A percentile compares a stretch with the other conserved stretches of the same genome.
phyloP scores from a whole-genome alignment of 2,329 filamentous ascomycete species.

The Aschersonia sp. region DNA sequence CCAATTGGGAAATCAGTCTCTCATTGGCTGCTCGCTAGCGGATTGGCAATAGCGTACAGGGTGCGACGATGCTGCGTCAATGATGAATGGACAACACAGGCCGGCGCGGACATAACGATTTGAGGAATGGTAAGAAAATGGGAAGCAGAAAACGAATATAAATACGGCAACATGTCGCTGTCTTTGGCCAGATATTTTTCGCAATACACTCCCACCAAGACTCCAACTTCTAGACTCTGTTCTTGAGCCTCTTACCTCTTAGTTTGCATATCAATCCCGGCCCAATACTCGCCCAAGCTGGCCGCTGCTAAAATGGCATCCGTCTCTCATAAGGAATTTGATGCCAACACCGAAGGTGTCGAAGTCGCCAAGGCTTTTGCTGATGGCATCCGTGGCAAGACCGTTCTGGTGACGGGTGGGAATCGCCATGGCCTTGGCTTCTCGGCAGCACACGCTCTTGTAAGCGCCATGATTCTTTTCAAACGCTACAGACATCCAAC shows the following conservation, averaged over 20 bases:
- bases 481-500: not conserved
- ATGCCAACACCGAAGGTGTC: slow-evolving; percentile 6
- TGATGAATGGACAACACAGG: too few relatives aligned
- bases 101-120: too few relatives aligned
- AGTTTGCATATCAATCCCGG: not conserved
- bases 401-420: slow-evolving; percentile 21
- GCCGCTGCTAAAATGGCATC: slow-evolving; percentile 4
- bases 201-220: too few relatives aligned
- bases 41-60: not conserved
- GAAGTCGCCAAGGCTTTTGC: slow-evolving; percentile 10
- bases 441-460: slow-evolving; percentile 16
- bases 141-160: not conserved
- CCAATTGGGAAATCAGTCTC: not conserved
- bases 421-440: slow-evolving; percentile 21
- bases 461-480: not conserved
- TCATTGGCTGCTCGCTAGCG: not conserved
- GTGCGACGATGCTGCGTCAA: too few relatives aligned
- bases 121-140: too few relatives aligned
- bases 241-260: not conserved
- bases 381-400: slow-evolving; percentile 14
- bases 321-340: slow-evolving; percentile 9
- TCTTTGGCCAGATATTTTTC: not conserved
- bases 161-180: not conserved
- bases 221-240: too few relatives aligned
- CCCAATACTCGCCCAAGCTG: not conserved